Percentiles rank a stretch among this genome's conserved stretches.
These are phyloP conservation scores for Monocercomonoides exilis DNA, from an alignment of 78 protist species.

Conservation along the genomic window DNA sequence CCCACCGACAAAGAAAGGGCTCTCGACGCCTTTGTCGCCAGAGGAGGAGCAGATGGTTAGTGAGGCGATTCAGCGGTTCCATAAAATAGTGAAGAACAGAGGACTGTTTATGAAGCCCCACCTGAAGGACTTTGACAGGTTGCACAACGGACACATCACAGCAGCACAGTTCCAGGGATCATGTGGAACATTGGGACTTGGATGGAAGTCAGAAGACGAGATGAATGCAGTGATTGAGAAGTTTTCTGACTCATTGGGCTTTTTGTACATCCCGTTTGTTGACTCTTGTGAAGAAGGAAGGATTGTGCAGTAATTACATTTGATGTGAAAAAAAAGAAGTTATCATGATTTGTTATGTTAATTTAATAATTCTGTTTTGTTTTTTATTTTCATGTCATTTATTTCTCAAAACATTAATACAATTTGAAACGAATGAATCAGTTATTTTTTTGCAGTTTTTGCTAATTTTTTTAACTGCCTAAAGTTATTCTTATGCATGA, in stretches of 20 bases:
- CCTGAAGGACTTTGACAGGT: background rate
- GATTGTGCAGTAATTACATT: too few relatives aligned
- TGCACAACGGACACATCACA: constrained; percentile 19
- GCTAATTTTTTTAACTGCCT: too few relatives aligned
- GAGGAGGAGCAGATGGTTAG: background rate
- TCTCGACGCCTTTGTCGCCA: background rate
- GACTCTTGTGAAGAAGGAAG: background rate
- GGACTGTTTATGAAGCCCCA: background rate
- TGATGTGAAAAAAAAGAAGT: too few relatives aligned
- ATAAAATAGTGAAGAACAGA: background rate
- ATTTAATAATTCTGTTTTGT: too few relatives aligned
- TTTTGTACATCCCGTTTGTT: background rate
- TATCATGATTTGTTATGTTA: too few relatives aligned
- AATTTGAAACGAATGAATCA: too few relatives aligned
- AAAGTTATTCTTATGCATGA: too few relatives aligned
- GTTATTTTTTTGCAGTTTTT: too few relatives aligned
- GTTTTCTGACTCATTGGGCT: background rate
- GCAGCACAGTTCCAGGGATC: background rate
- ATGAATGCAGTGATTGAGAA: background rate
- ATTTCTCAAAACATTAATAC: too few relatives aligned
- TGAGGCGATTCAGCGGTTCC: background rate
- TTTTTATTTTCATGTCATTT: too few relatives aligned
- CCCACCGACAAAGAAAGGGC: background rate
- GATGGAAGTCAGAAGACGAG: background rate
- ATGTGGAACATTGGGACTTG: background rate